Evolutionary conservation across 768 basidiomycete genomes (phyloP).

Genomic region (Brasilioporus rufonigricans): DNA sequence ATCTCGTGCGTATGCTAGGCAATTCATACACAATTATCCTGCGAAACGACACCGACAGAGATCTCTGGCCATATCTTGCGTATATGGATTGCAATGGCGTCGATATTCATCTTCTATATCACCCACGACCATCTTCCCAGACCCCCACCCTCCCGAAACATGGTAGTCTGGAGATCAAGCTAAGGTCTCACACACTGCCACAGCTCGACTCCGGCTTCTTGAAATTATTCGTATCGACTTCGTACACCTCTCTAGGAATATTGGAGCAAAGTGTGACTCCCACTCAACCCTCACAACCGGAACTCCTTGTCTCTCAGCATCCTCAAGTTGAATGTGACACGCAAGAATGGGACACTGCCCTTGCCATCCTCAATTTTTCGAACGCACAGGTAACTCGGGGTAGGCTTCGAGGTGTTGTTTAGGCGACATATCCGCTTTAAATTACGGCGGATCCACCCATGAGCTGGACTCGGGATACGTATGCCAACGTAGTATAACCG

Average conservation of each 20-base stretch:
- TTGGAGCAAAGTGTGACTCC: conserved; percentile 44
- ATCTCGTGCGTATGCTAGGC: conserved; percentile 41
- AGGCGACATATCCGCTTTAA: too few species aligned
- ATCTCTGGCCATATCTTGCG: conserved; percentile 62
- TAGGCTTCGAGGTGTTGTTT: background rate
- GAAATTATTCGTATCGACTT: conserved; percentile 57
- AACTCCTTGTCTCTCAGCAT: background rate
- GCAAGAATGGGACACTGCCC: conserved; percentile 32
- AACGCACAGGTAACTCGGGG: conserved; percentile 1
- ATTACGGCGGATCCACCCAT: background rate
- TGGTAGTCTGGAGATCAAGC: conserved; percentile 38
- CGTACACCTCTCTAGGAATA: conserved; percentile 45
- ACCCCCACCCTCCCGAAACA: conserved; percentile 45
- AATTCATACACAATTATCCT: conserved; percentile 48
- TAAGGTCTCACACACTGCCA: conserved; percentile 42
- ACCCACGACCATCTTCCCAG: conserved; percentile 38
- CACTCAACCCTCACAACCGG: conserved; percentile 16
- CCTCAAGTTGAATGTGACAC: conserved; percentile 7
- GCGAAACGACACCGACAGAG: conserved; percentile 46
- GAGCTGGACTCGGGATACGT: conserved; percentile 14
- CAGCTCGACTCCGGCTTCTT: conserved; percentile 48
- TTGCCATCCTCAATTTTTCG: conserved; percentile 24
- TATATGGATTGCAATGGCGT: conserved; percentile 60
- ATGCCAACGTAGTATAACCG: background rate
- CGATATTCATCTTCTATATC: conserved; percentile 54